A percentile compares a stretch with the other conserved stretches of the same genome.
phyloP scores from a whole-genome alignment of 2,329 filamentous ascomycete species.

The Cladophialophora bantiana region DNA sequence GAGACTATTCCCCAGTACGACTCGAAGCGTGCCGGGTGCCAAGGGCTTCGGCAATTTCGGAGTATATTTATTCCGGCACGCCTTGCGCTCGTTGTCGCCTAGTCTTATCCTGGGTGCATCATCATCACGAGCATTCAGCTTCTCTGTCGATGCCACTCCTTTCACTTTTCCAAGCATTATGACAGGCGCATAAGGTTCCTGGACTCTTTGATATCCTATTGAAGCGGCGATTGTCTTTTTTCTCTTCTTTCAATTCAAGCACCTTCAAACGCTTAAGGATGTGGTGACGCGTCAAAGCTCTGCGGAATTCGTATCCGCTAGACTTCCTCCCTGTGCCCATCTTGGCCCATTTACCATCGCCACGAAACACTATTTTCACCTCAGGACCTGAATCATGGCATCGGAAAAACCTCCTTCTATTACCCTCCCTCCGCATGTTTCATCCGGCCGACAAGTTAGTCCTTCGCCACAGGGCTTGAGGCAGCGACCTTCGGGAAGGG shows the following conservation, averaged over 20 bases:
- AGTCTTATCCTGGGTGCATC: background rate
- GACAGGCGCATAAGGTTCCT: background rate
- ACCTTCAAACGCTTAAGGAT: background rate
- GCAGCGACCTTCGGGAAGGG: slow-evolving; percentile 47
- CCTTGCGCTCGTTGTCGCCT: background rate
- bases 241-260: background rate
- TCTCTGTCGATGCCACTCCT: background rate
- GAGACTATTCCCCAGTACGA: background rate
- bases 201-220: background rate
- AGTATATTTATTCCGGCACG: background rate
- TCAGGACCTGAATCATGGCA: slow-evolving; percentile 20
- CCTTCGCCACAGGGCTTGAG: slow-evolving; percentile 43
- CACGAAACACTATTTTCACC: background rate
- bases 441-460: slow-evolving; percentile 33
- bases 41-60: background rate
- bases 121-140: background rate
- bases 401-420: slow-evolving; percentile 28
- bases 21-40: background rate
- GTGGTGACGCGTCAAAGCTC: background rate
- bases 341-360: background rate
- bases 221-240: background rate
- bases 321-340: background rate
- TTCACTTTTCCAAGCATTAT: background rate
- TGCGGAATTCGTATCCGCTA: slow-evolving; percentile 1
- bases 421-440: slow-evolving; percentile 15